A percentile compares a stretch with the other conserved stretches of the same genome.
phyloP scores from a whole-genome alignment of 208 protist genomes.

The Leishmania guyanensis region DNA sequence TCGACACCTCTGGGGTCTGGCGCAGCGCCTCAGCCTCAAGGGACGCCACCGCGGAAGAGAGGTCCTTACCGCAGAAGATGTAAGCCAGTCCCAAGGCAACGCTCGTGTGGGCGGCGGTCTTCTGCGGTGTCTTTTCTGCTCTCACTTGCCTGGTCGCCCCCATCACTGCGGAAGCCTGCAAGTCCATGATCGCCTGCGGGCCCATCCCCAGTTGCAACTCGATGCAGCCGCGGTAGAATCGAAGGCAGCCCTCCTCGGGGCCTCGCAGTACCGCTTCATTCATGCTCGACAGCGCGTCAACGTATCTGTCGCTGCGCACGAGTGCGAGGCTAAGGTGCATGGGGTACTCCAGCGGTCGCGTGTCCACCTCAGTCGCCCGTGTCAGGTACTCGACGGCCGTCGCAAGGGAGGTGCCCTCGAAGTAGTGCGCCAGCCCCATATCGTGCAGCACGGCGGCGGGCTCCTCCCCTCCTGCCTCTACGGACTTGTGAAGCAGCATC shows the following conservation, averaged over 20 bases:
- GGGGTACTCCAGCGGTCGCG: slow-evolving; percentile 58
- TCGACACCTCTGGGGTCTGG: slow-evolving; percentile 4
- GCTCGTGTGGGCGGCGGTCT: slow-evolving; percentile 1
- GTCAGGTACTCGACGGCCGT: slow-evolving; percentile 61
- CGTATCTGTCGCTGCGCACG: slow-evolving; percentile 51
- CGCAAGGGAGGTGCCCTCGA: slow-evolving; percentile 45
- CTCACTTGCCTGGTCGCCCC: background rate
- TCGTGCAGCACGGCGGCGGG: slow-evolving; percentile 58
- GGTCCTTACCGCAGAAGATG: slow-evolving; percentile 25
- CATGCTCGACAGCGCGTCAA: slow-evolving; percentile 74
- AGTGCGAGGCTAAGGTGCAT: slow-evolving; percentile 68
- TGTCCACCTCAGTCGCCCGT: slow-evolving; percentile 67
- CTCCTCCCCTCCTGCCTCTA: slow-evolving; percentile 67
- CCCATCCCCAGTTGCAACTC: slow-evolving; percentile 57
- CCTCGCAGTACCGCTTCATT: slow-evolving; percentile 65
- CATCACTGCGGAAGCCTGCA: slow-evolving; percentile 11
- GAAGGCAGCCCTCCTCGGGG: slow-evolving; percentile 41
- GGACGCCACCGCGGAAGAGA: background rate
- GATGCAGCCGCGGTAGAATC: slow-evolving; percentile 82
- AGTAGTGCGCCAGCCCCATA: slow-evolving; percentile 81
- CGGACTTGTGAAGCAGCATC: slow-evolving; percentile 43
- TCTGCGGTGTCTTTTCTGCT: background rate
- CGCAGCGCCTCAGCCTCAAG: slow-evolving; percentile 11
- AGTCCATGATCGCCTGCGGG: slow-evolving; percentile 27
- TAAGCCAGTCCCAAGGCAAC: slow-evolving; percentile 26